Evolutionary conservation across 2,329 filamentous ascomycete species (phyloP).

Genomic region (Neophaeococcomyces aloes): DNA sequence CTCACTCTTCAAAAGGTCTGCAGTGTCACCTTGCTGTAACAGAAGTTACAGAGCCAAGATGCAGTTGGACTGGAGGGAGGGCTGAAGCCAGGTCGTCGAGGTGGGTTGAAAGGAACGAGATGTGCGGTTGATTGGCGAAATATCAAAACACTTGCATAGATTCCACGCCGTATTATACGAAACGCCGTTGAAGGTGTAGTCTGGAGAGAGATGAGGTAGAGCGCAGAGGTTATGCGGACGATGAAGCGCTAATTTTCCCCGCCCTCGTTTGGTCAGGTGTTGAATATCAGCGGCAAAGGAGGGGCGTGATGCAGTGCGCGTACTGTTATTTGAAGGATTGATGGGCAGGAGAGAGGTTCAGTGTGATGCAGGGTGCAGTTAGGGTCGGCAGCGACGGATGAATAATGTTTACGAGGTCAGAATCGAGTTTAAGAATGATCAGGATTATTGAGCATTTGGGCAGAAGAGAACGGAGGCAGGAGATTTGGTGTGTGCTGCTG

Average conservation of each 20-base stretch:
- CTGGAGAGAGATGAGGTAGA: constrained; percentile 7
- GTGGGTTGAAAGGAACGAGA: constrained; percentile 5
- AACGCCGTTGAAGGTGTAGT: constrained; percentile 13
- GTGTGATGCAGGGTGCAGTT: no score
- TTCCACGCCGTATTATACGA: neutral
- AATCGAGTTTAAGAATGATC: constrained; percentile 1
- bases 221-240: constrained; percentile 7
- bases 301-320: constrained; percentile 1
- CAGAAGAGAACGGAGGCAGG: no score
- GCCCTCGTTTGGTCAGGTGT: constrained; percentile 18
- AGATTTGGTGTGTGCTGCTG: no score
- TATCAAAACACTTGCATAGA: neutral
- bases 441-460: no score
- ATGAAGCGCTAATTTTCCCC: constrained; percentile 23
- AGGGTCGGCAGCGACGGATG: neutral
- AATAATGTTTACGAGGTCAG: neutral
- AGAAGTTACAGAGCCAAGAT: constrained; percentile 5
- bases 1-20: constrained; percentile 25
- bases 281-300: neutral
- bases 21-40: constrained; percentile 20
- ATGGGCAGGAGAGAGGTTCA: neutral
- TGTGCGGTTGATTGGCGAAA: neutral
- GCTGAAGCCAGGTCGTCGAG: constrained; percentile 6
- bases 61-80: constrained; percentile 9
- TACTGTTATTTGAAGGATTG: neutral